Percentiles rank a stretch among this genome's conserved stretches.
Evolutionary conservation across 495 filamentous ascomycete species (phyloP).

Genomic region (Penicillium ucsense): DNA sequence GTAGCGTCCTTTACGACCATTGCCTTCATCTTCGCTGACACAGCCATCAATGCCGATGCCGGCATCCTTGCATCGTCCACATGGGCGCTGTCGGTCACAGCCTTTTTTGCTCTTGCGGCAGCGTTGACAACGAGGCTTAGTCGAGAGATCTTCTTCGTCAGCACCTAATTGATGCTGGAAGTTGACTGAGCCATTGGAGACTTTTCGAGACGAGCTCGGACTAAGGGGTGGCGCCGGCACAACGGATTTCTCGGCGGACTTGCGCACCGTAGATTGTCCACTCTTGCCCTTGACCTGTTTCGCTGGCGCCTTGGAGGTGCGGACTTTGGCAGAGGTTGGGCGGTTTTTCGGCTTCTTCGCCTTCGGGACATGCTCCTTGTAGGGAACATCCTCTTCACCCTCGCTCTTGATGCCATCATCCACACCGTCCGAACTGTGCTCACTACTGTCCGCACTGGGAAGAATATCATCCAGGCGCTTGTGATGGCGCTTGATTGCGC

Average conservation of each 20-base stretch:
- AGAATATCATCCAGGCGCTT: slow-evolving; percentile 53
- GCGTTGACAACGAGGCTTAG: slow-evolving; percentile 93
- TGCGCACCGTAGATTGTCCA: slow-evolving; percentile 31
- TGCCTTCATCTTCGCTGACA: slow-evolving; percentile 93
- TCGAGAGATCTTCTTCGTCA: slow-evolving; percentile 83
- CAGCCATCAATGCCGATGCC: slow-evolving; percentile 86
- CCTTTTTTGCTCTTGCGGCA: slow-evolving; percentile 99
- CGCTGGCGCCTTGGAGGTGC: slow-evolving; percentile 25
- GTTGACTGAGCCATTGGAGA: slow-evolving; percentile 55
- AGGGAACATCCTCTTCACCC: slow-evolving; percentile 36
- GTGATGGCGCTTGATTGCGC: slow-evolving; percentile 41
- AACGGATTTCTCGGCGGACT: slow-evolving; percentile 43
- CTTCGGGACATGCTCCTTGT: slow-evolving; percentile 33
- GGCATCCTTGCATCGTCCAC: slow-evolving; percentile 89
- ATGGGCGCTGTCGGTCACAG: slow-evolving; percentile 91
- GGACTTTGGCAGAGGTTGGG: slow-evolving; percentile 24
- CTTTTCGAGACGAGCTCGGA: slow-evolving; percentile 66
- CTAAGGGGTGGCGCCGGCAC: slow-evolving; percentile 29
- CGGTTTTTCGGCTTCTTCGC: slow-evolving; percentile 38
- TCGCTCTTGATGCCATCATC: slow-evolving; percentile 47
- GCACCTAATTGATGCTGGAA: slow-evolving; percentile 62
- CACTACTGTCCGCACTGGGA: slow-evolving; percentile 58
- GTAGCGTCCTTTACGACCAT: slow-evolving; percentile 92
- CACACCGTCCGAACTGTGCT: slow-evolving; percentile 54
- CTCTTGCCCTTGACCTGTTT: slow-evolving; percentile 35